phyloP scores from a whole-genome alignment of 2,329 filamentous ascomycete genomes.

The Trichoderma atrobrunneum region DNA sequence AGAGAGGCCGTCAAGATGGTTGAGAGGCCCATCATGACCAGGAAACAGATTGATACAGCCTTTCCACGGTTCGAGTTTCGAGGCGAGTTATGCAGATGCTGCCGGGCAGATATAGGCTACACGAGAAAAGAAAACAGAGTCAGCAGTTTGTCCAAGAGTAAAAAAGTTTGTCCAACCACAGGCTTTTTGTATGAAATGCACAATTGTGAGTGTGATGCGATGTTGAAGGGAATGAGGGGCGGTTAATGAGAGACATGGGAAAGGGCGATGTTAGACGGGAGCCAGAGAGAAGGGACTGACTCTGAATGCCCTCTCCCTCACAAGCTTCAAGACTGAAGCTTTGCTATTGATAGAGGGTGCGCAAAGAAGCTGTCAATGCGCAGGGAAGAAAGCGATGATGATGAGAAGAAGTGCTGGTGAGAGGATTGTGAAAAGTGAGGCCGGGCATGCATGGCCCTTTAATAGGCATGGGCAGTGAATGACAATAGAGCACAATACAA shows the following conservation, averaged over 20 bases:
- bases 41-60: constrained; percentile 15
- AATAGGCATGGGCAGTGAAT: constrained; percentile 20
- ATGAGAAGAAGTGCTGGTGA: constrained; percentile 13
- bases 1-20: constrained; percentile 42
- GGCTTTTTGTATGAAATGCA: not conserved
- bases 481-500: not conserved
- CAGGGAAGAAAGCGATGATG: not conserved
- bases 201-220: not conserved
- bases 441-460: constrained; percentile 16
- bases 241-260: not conserved
- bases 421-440: constrained; percentile 9
- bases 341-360: constrained; percentile 9
- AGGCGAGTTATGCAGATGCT: not conserved
- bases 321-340: constrained; percentile 5
- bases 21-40: constrained; percentile 47
- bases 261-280: not conserved
- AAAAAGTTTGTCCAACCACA: not conserved
- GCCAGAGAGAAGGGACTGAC: constrained; percentile 4
- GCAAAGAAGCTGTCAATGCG: not conserved
- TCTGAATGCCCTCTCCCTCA: constrained; percentile 18
- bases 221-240: not conserved
- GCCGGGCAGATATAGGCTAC: constrained; percentile 7
- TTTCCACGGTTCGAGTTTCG: not conserved
- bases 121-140: constrained; percentile 9
- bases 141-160: not conserved